These are phyloP conservation scores for Takashimella koratensis DNA, from an alignment of 1,284 basidiomycete genomes.

Conservation along the genomic window DNA sequence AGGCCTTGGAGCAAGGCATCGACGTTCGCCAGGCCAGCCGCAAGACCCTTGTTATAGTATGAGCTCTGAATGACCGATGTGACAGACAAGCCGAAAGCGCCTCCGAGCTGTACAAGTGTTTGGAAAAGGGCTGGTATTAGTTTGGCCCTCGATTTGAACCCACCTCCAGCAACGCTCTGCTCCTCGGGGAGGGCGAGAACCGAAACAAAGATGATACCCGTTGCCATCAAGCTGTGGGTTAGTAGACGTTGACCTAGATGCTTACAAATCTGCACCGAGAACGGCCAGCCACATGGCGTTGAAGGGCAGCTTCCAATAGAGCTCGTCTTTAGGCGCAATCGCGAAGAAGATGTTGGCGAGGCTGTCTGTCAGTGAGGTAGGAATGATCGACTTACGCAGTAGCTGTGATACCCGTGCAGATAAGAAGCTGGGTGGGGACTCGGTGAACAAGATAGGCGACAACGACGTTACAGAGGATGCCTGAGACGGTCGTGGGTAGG, in stretches of 20 bases:
- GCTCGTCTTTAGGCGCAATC: slow-evolving; percentile 53
- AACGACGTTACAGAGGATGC: slow-evolving; percentile 58
- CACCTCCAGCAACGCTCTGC: slow-evolving; percentile 62
- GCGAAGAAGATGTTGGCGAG: slow-evolving; percentile 68
- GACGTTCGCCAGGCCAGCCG: slow-evolving; percentile 6
- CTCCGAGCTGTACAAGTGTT: slow-evolving; percentile 56
- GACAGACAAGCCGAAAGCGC: slow-evolving; percentile 65
- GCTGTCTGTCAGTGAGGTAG: slow-evolving; percentile 15
- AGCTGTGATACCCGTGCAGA: slow-evolving; percentile 60
- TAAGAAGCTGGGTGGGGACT: slow-evolving; percentile 14
- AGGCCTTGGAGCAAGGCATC: slow-evolving; percentile 24
- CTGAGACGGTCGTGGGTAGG: slow-evolving; percentile 67
- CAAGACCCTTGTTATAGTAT: slow-evolving; percentile 9
- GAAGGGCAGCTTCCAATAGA: slow-evolving; percentile 12
- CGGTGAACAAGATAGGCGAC: slow-evolving; percentile 27
- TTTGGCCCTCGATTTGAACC: background rate
- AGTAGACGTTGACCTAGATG: too few species aligned
- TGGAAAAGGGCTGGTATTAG: slow-evolving; percentile 48
- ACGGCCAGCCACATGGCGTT: slow-evolving; percentile 54
- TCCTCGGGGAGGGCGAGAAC: slow-evolving; percentile 63
- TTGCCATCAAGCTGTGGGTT: slow-evolving; percentile 55
- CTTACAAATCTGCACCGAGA: slow-evolving; percentile 64
- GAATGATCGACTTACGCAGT: slow-evolving; percentile 36
- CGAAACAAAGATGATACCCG: slow-evolving; percentile 67
- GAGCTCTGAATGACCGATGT: slow-evolving; percentile 61